Percentiles rank a stretch among this genome's conserved stretches.
phyloP scores from a whole-genome alignment of 129 eudicot species.

The Ambrosia trifida region DNA sequence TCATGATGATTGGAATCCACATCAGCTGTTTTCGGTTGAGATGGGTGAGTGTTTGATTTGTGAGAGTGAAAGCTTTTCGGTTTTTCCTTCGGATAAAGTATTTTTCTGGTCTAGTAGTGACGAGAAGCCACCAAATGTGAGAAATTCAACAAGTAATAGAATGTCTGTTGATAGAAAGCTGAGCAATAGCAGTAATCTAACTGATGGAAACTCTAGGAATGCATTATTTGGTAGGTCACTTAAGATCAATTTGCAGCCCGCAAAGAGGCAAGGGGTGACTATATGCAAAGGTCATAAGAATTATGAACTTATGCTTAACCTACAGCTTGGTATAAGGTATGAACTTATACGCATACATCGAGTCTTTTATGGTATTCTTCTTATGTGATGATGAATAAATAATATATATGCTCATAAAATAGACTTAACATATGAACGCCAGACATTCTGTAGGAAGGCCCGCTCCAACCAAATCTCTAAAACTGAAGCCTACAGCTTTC shows the following conservation, averaged over 20 bases:
- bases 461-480: conserved; percentile 64
- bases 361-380: background rate
- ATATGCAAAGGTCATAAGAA: conserved; percentile 86
- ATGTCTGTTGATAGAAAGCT: conserved; percentile 49
- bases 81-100: conserved; percentile 69
- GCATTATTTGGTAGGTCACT: conserved; percentile 15
- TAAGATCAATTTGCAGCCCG: conserved; percentile 41
- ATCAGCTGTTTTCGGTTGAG: conserved; percentile 44
- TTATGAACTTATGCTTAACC: conserved; percentile 91
- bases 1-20: conserved; percentile 72
- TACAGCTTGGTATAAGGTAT: conserved; percentile 97
- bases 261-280: conserved; percentile 65
- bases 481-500: conserved; percentile 72
- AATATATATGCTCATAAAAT: background rate
- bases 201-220: conserved; percentile 26
- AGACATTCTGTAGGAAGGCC: conserved; percentile 96
- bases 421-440: conserved; percentile 18
- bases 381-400: background rate
- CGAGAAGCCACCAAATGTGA: conserved; percentile 31
- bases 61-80: conserved; percentile 52
- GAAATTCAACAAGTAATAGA: conserved; percentile 34
- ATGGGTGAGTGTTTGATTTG: conserved; percentile 54
- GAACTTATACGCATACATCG: no score
- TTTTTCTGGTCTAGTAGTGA: conserved; percentile 44
- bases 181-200: conserved; percentile 13